These are phyloP conservation scores for Diaporthe sp. DNA, from an alignment of 2,329 filamentous ascomycete genomes.

Conservation along the genomic window DNA sequence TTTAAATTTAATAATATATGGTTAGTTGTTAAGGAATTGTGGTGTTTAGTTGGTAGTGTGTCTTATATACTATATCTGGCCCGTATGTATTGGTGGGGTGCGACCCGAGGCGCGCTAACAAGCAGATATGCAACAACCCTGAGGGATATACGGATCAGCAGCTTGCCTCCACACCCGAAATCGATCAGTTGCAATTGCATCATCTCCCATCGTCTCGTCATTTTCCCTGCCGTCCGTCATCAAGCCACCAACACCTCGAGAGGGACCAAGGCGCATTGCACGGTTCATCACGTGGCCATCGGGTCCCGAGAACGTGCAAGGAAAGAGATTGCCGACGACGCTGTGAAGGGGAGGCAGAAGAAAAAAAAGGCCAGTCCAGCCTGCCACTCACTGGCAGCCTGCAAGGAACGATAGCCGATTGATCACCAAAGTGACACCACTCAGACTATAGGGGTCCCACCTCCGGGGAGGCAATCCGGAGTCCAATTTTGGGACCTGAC, in stretches of 20 bases:
- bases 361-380: background rate
- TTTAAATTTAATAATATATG: too few relatives aligned
- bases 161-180: slow-evolving; percentile 1
- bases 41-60: too few relatives aligned
- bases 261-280: background rate
- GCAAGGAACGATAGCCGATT: slow-evolving; percentile 26
- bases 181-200: slow-evolving; percentile 1
- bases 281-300: slow-evolving; percentile 21
- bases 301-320: background rate
- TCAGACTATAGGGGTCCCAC: slow-evolving; percentile 6
- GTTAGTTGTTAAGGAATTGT: too few relatives aligned
- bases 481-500: slow-evolving; percentile 16
- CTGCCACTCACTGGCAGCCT: slow-evolving; percentile 22
- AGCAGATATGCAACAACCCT: slow-evolving; percentile 6
- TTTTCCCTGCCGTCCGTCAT: background rate
- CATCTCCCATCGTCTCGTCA: slow-evolving; percentile 6
- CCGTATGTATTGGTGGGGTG: too few relatives aligned
- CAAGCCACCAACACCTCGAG: background rate
- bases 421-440: slow-evolving; percentile 22
- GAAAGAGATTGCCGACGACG: slow-evolving; percentile 22
- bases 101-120: too few relatives aligned
- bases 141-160: slow-evolving; percentile 17
- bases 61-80: too few relatives aligned
- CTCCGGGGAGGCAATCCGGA: slow-evolving; percentile 22
- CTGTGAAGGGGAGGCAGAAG: too few relatives aligned